A percentile compares a stretch with the other conserved stretches of the same genome.
phyloP scores from a whole-genome alignment of 148 eudicot genomes.

The Cornus florida region DNA sequence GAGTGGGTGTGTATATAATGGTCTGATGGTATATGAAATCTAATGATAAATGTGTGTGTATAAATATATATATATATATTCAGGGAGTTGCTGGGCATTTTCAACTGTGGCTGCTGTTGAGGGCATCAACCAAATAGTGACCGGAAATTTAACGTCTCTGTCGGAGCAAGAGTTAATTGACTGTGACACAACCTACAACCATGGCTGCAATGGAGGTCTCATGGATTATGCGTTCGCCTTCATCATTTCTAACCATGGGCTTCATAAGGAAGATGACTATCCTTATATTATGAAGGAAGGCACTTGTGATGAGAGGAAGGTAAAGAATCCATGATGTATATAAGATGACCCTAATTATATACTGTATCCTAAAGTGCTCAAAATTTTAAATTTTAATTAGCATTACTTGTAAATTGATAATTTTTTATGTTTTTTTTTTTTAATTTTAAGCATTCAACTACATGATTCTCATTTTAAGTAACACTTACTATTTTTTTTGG shows the following conservation, averaged over 20 bases:
- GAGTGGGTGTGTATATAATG: too few species aligned
- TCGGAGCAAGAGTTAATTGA: constrained; percentile 94
- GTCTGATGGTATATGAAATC: not conserved
- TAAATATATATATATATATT: constrained; percentile 2
- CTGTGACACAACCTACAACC: constrained; percentile 76
- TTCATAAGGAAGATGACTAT: constrained; percentile 86
- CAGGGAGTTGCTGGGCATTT: constrained; percentile 99
- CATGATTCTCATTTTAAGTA: too few species aligned
- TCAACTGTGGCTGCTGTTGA: constrained; percentile 97
- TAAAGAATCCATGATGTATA: constrained; percentile 9
- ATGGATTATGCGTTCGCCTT: constrained; percentile 90
- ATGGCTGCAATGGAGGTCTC: constrained; percentile 93
- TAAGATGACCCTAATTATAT: too few species aligned
- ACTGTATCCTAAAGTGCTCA: too few species aligned
- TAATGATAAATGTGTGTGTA: too few species aligned
- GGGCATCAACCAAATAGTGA: constrained; percentile 90
- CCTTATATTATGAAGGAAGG: constrained; percentile 99
- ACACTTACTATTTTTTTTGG: too few species aligned
- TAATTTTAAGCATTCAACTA: too few species aligned
- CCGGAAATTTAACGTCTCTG: constrained; percentile 75
- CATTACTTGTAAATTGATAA: too few species aligned
- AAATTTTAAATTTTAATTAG: too few species aligned
- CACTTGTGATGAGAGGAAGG: constrained; percentile 76
- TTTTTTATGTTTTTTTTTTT: too few species aligned
- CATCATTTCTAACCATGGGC: constrained; percentile 69